A percentile compares a stretch with the other conserved stretches of the same genome.
Evolutionary conservation across 306 rosid genomes (phyloP).

Genomic region (Citrullus colocynthis): DNA sequence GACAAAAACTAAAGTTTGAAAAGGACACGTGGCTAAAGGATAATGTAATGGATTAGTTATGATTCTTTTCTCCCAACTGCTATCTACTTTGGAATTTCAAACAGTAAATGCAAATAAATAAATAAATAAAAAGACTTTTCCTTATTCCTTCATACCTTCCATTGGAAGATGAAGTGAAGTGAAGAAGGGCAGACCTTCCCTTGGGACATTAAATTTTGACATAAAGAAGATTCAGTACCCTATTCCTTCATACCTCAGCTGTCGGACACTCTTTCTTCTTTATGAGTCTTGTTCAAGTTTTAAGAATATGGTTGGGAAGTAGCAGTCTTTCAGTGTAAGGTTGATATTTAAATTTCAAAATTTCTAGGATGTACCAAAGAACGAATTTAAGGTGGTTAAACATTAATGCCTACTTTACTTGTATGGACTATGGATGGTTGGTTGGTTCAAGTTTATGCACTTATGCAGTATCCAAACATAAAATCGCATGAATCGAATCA

Average conservation of each 20-base stretch:
- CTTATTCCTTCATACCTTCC: too few relatives aligned
- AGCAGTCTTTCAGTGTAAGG: neutral
- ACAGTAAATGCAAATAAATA: constrained; percentile 20
- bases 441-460: neutral
- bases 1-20: neutral
- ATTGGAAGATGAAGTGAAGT: neutral
- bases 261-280: neutral
- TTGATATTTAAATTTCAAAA: neutral
- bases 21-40: constrained; percentile 11
- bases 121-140: neutral
- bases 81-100: constrained; percentile 16
- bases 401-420: neutral
- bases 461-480: neutral
- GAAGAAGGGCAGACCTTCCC: neutral
- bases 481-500: neutral
- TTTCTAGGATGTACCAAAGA: neutral
- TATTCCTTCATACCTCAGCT: neutral
- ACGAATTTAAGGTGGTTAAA: neutral
- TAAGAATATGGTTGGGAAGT: neutral
- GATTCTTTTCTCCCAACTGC: constrained; percentile 14
- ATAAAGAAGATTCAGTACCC: neutral
- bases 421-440: neutral
- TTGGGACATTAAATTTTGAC: constrained; percentile 5
- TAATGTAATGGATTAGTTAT: constrained; percentile 11
- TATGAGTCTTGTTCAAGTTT: neutral